Evolutionary conservation across 805 yeast genomes (phyloP), one percentile per base, ranked within the genome.

Genomic region (Candida alai): DNA sequence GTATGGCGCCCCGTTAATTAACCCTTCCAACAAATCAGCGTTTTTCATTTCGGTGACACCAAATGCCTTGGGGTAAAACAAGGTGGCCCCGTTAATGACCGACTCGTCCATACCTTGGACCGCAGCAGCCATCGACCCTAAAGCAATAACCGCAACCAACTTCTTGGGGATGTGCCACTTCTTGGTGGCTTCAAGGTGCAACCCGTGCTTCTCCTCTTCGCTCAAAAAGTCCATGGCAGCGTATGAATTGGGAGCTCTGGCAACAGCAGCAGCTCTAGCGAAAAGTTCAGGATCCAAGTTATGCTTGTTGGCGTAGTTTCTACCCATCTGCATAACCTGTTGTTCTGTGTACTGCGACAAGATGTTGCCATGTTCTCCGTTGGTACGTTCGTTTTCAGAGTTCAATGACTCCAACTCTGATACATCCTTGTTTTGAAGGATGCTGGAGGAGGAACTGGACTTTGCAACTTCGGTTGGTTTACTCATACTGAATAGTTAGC

Each of bases 91-190:
- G 42, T 80, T 78, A 39, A 77, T 62, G 7, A 78, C 85, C 5
- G 84, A 72, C 52, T 80, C 84, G 52, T 80, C 87, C 84, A 78
- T 78, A 34, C 87, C 87, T 51, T 80, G 87, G 25, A 79, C 83
- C 4, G 82, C 78, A 4, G 84, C 81, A 34, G 84, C 78, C 65
- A 79, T 62, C 3, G 85, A 79, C 29, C 82, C 77, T 48, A 78
- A 58, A 6, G 78, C 70, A 54, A 76, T 71, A 14, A 74, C 69
- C 39, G 64, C 74, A 41, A 73, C 54, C 45, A 81, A 61, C 39
- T 68, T 74, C 7, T 48, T 15, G 62, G 73, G 77, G 17, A 73
- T 70, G 35, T 61, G 61, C 68, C 69, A 66, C 35, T 49, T 62
- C 24, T 56, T 48, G n/a, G 55, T 63, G 47, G 49, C 73, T 64